A percentile compares a stretch with the other conserved stretches of the same genome.
Conservation (phyloP, 441 rosid species). For the Theobroma grandiflorum region DNA sequence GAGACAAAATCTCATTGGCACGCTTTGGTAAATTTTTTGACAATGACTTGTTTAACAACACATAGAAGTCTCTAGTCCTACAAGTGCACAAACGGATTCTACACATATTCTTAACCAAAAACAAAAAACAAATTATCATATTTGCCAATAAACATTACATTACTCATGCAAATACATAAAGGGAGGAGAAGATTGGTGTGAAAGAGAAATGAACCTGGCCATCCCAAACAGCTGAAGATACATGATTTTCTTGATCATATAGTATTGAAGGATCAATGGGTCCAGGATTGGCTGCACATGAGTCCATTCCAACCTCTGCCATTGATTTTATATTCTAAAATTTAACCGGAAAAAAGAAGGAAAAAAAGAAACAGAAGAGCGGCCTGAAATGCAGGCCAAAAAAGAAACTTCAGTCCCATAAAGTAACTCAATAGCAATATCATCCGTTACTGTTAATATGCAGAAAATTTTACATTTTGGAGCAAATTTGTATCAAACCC, state of each 20-base stretch:
- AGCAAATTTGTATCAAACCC: conserved; percentile 2
- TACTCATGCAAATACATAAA: neutral
- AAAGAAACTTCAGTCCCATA: neutral
- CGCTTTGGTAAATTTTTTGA: conserved; percentile 55
- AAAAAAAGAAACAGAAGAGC: neutral
- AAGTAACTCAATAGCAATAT: conserved; percentile 7
- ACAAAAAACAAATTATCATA: neutral
- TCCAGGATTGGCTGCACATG: conserved; percentile 70
- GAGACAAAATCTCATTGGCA: conserved; percentile 25
- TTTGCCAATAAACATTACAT: neutral
- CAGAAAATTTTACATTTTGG: neutral
- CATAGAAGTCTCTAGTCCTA: neutral
- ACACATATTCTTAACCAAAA: neutral
- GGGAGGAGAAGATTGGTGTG: neutral
- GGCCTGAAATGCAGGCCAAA: conserved; percentile 21
- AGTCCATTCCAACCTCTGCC: conserved; percentile 49
- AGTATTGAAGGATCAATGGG: conserved; percentile 75
- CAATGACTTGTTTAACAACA: neutral
- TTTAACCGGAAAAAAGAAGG: neutral
- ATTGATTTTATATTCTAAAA: conserved; percentile 25
- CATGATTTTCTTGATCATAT: conserved; percentile 96
- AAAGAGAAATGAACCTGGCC: conserved; percentile 73
- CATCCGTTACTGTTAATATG: neutral
- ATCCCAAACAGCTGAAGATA: conserved; percentile 96
- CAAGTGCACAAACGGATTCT: neutral